Evolutionary conservation across 352 stramenopile species (phyloP).

Genomic region (Lagenidium giganteum): DNA sequence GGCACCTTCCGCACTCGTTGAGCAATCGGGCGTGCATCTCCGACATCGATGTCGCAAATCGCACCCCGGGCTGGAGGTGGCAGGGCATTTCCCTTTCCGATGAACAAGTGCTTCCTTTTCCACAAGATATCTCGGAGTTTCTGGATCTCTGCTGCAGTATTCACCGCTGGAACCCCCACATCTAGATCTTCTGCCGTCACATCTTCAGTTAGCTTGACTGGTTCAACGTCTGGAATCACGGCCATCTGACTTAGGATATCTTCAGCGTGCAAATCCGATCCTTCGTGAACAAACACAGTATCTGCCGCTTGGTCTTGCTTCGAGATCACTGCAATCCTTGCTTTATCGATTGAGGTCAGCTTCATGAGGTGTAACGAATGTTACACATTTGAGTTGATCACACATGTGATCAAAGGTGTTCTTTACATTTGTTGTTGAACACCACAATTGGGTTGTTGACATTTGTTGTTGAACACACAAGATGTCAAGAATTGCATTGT

Average conservation of each 20-base stretch:
- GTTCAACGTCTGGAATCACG: slow-evolving; percentile 5
- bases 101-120: slow-evolving; percentile 10
- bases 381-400: no score
- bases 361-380: no score
- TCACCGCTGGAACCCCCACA: background rate
- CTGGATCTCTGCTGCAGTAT: slow-evolving; percentile 12
- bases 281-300: slow-evolving; percentile 3
- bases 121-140: slow-evolving; percentile 15
- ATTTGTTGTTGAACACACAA: no score
- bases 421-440: no score
- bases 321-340: no score
- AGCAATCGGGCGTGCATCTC: slow-evolving; percentile 11
- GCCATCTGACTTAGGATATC: slow-evolving; percentile 2
- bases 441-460: no score
- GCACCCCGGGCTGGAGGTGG: slow-evolving; percentile 12
- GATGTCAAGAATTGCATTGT: no score
- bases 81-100: slow-evolving; percentile 18
- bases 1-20: slow-evolving; percentile 10
- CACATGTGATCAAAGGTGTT: no score
- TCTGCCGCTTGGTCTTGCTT: no score
- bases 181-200: slow-evolving; percentile 18
- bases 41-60: slow-evolving; percentile 29
- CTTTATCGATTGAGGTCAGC: no score
- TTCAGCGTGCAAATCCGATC: background rate
- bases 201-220: background rate